phyloP scores from a whole-genome alignment of 371 early-diverging fungal genomes.

The Haplosporangium sp. region DNA sequence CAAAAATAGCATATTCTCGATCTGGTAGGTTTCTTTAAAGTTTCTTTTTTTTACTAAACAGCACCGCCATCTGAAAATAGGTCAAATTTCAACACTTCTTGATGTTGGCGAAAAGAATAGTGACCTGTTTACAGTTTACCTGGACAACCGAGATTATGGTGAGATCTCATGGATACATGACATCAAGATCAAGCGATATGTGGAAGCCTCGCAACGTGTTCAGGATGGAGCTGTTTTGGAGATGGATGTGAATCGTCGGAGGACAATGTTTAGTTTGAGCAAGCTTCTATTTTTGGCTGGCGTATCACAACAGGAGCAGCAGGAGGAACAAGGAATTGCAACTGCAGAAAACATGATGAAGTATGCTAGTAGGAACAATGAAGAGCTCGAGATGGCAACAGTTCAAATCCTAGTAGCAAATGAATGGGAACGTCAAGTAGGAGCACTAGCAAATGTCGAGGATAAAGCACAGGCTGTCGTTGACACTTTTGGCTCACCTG shows the following conservation, averaged over 20 bases:
- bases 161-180: slow-evolving; percentile 52
- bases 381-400: slow-evolving; percentile 43
- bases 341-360: slow-evolving; percentile 21
- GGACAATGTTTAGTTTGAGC: slow-evolving; percentile 39
- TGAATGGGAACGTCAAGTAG: slow-evolving; percentile 24
- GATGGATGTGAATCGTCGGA: slow-evolving; percentile 36
- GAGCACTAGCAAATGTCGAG: slow-evolving; percentile 11
- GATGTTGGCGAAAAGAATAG: slow-evolving; percentile 43
- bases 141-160: slow-evolving; percentile 29
- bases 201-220: slow-evolving; percentile 25
- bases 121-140: slow-evolving; percentile 30
- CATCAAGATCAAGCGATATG: slow-evolving; percentile 38
- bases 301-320: slow-evolving; percentile 11
- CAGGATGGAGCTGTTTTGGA: slow-evolving; percentile 30
- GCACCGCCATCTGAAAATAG: not conserved
- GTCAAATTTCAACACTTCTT: slow-evolving; percentile 22
- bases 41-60: no score
- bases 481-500: slow-evolving; percentile 17
- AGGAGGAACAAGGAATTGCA: not conserved
- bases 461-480: slow-evolving; percentile 29
- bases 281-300: slow-evolving; percentile 42
- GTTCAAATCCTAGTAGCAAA: slow-evolving; percentile 29
- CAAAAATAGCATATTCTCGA: not conserved
- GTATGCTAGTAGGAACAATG: slow-evolving; percentile 26
- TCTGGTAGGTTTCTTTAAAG: no score